Conservation (phyloP, 805 yeast genomes). For the Kuraishia hungarica region DNA sequence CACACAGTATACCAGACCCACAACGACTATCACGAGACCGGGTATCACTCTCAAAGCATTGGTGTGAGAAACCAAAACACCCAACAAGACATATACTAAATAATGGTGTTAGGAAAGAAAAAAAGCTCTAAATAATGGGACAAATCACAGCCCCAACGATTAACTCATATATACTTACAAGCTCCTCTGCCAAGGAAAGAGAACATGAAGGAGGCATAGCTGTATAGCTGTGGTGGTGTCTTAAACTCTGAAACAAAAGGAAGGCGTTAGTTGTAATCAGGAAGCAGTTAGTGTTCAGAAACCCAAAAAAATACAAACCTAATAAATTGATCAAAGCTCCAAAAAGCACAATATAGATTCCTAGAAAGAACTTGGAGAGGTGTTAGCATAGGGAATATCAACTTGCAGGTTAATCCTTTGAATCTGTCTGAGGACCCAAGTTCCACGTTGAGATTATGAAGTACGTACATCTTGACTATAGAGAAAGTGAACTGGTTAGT, state of each 20-base stretch:
- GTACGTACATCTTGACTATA: background rate
- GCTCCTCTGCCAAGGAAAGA: constrained; percentile 71
- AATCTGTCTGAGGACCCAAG: too few species aligned
- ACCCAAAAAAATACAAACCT: constrained; percentile 24
- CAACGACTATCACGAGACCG: constrained; percentile 47
- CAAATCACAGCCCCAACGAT: too few species aligned
- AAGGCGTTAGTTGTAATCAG: background rate
- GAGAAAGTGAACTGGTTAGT: background rate
- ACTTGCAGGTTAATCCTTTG: background rate
- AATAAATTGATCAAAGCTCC: constrained; percentile 46
- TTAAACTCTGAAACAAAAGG: constrained; percentile 29
- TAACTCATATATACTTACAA: constrained; percentile 28
- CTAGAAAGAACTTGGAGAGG: constrained; percentile 39
- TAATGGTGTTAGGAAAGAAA: background rate
- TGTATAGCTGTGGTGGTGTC: constrained; percentile 52
- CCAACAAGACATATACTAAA: constrained; percentile 42
- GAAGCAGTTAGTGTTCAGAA: background rate
- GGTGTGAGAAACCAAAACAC: constrained; percentile 39
- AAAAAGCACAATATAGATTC: constrained; percentile 46
- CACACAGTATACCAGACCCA: constrained; percentile 51
- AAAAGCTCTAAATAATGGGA: background rate
- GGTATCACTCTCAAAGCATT: constrained; percentile 47
- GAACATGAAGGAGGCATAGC: constrained; percentile 59
- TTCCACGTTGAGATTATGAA: background rate
- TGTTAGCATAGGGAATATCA: background rate